These are phyloP conservation scores for Dendrobium nobile DNA, from an alignment of 106 monocot genomes.

Conservation along the genomic window DNA sequence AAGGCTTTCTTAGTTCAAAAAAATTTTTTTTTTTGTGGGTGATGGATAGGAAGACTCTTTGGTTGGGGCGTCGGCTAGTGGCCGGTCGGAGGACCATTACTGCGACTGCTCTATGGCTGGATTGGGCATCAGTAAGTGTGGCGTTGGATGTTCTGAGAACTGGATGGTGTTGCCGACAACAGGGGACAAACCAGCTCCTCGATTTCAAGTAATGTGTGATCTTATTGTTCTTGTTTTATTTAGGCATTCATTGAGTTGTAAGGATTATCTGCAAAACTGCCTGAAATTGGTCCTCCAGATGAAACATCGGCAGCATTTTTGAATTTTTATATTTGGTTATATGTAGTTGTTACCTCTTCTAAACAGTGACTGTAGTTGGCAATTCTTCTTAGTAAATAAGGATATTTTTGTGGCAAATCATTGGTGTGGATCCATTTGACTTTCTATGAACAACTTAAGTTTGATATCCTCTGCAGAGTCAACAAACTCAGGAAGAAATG, in stretches of 20 bases:
- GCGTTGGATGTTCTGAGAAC: slow-evolving; percentile 49
- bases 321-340: background rate
- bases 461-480: background rate
- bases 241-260: background rate
- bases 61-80: slow-evolving; percentile 29
- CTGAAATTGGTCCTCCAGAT: too few relatives aligned
- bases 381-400: background rate
- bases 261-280: too few relatives aligned
- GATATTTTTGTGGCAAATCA: background rate
- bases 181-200: slow-evolving; percentile 60
- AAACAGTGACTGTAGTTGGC: background rate
- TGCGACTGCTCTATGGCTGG: slow-evolving; percentile 26
- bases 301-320: background rate
- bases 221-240: background rate
- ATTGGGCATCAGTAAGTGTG: slow-evolving; percentile 29
- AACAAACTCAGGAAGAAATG: background rate
- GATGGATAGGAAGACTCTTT: slow-evolving; percentile 45
- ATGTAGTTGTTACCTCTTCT: background rate
- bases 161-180: slow-evolving; percentile 68
- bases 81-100: slow-evolving; percentile 36
- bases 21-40: background rate
- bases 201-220: slow-evolving; percentile 51
- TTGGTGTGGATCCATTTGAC: background rate
- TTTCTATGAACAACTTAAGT: background rate
- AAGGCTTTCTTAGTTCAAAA: background rate